A percentile compares a stretch with the other conserved stretches of the same genome.
phyloP scores from a whole-genome alignment of 805 yeast species.

The Candida bentonensis region DNA sequence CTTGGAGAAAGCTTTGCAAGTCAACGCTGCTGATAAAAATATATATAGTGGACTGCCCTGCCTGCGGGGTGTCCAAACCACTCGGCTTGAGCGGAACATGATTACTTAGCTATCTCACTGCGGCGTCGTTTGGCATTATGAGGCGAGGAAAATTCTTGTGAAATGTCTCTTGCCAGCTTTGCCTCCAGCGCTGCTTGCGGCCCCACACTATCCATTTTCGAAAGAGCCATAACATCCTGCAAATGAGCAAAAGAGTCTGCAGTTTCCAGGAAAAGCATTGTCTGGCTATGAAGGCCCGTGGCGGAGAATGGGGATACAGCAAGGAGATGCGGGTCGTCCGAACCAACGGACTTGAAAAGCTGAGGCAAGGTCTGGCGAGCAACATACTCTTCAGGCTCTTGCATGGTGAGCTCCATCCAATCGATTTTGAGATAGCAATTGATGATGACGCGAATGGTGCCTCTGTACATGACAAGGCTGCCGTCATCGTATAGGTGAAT shows the following conservation, averaged over 20 bases:
- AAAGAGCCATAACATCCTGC: conserved; percentile 47
- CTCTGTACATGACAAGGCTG: conserved; percentile 46
- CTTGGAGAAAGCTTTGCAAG: too few species aligned
- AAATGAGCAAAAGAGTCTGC: conserved; percentile 68
- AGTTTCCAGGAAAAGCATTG: conserved; percentile 59
- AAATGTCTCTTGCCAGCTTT: not conserved
- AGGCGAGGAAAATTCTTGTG: not conserved
- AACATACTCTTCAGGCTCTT: conserved; percentile 30
- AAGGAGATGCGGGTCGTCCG: conserved; percentile 5
- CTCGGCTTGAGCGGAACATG: not conserved
- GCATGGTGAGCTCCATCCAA: conserved; percentile 49
- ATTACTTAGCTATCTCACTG: not conserved
- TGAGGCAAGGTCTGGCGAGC: conserved; percentile 7
- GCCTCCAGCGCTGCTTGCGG: not conserved
- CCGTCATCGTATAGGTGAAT: conserved; percentile 54
- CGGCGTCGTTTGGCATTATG: not conserved
- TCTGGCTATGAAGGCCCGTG: conserved; percentile 52
- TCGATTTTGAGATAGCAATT: conserved; percentile 53
- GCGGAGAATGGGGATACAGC: conserved; percentile 31
- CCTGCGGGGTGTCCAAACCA: too few species aligned
- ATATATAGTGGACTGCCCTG: too few species aligned
- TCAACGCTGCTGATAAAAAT: too few species aligned
- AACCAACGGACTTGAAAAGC: conserved; percentile 3
- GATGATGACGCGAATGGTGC: conserved; percentile 48
- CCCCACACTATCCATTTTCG: conserved; percentile 13